phyloP scores from a whole-genome alignment of 768 basidiomycete species.

The Pisolithus microcarpus region DNA sequence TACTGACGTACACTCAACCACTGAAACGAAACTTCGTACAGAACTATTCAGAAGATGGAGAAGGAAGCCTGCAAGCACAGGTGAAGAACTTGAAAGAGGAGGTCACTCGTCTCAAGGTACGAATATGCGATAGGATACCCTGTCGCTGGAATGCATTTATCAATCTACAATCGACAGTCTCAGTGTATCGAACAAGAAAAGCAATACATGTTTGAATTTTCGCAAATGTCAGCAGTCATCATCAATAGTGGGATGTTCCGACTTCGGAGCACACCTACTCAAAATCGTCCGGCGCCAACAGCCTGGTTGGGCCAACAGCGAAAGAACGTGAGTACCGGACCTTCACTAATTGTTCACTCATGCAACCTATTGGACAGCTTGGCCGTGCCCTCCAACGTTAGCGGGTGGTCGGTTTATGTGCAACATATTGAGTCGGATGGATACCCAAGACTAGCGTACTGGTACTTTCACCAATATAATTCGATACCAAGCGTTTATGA shows the following conservation, averaged over 20 bases:
- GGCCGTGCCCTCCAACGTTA: slow-evolving; percentile 24
- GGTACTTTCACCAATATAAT: neutral
- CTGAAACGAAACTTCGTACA: slow-evolving; percentile 10
- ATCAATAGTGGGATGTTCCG: slow-evolving; percentile 64
- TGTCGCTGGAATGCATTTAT: neutral
- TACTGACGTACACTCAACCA: neutral
- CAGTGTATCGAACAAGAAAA: slow-evolving; percentile 46
- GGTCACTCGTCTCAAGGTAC: slow-evolving; percentile 48
- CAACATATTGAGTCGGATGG: slow-evolving; percentile 2
- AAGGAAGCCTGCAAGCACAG: slow-evolving; percentile 56
- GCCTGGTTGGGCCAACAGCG: slow-evolving; percentile 72
- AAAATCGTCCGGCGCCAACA: slow-evolving; percentile 41
- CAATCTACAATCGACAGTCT: slow-evolving; percentile 28
- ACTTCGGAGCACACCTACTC: slow-evolving; percentile 53
- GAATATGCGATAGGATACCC: neutral
- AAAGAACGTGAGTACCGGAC: slow-evolving; percentile 30
- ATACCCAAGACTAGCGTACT: slow-evolving; percentile 7
- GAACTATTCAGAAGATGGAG: slow-evolving; percentile 66
- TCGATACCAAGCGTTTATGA: too few relatives aligned
- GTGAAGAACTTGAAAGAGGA: slow-evolving; percentile 64
- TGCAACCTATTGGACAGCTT: slow-evolving; percentile 11
- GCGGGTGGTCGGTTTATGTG: neutral
- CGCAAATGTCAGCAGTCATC: slow-evolving; percentile 71
- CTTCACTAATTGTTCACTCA: neutral
- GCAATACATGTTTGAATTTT: slow-evolving; percentile 70